phyloP scores from a whole-genome alignment of 129 eudicot genomes.

The sunflower (Helianthus annuus) region DNA sequence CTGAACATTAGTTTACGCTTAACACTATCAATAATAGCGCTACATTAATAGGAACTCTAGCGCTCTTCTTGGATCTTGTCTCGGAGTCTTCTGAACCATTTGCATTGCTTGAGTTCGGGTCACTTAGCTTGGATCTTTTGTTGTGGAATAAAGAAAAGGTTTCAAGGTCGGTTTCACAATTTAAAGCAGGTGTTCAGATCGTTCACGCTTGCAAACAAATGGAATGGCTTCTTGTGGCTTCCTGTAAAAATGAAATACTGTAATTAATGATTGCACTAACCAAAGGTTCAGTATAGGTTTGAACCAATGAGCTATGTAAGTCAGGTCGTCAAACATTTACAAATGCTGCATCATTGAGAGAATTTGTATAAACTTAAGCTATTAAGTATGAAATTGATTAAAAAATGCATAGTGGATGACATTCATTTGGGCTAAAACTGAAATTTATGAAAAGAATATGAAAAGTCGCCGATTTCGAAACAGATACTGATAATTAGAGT shows the following conservation, averaged over 20 bases:
- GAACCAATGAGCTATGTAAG: not conserved
- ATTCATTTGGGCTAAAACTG: no score
- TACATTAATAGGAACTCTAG: not conserved
- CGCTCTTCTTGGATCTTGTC: constrained; percentile 6
- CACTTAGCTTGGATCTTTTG: constrained; percentile 12
- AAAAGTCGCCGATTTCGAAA: no score
- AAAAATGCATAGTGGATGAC: no score
- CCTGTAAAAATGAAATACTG: not conserved
- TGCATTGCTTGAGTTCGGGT: constrained; percentile 11
- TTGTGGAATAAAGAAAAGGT: constrained; percentile 5
- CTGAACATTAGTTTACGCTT: no score
- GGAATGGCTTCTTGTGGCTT: constrained; percentile 9
- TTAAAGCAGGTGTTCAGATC: not conserved
- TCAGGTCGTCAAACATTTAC: not conserved
- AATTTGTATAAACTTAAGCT: not conserved
- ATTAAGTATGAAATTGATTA: no score
- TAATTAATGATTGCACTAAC: not conserved
- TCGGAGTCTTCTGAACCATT: constrained; percentile 16
- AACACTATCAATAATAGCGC: no score
- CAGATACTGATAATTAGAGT: no score
- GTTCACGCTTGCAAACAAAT: constrained; percentile 10
- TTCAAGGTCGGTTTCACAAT: not conserved
- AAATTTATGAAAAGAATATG: no score
- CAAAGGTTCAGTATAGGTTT: not conserved
- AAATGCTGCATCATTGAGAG: not conserved